Base-by-base conservation (phyloP, 78 protist genomes). In the Paratrimastix pyriformis region DNA sequence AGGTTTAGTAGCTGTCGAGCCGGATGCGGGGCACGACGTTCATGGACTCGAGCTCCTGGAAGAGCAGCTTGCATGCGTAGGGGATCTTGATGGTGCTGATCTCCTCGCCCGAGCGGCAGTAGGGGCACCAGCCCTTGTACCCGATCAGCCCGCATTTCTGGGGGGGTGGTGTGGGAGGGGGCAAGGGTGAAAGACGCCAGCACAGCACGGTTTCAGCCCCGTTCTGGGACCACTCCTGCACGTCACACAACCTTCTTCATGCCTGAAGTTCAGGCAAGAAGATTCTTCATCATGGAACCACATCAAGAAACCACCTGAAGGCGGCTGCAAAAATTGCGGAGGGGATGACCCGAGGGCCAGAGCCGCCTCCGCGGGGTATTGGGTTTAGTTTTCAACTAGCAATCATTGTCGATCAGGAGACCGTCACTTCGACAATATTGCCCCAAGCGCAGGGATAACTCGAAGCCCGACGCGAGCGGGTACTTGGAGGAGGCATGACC, bases 41-140 rank as follows among this genome's bases (percentile, higher is more conserved):
- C 97, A 93, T 93, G 11, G 86, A 46, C 81, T 80, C 86, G n/a
- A 97, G 82, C 74, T 97, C 99, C 84, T 95, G 98, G 87, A 95
- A 90, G 43, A 97, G 75, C 40, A 97, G 86, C 86, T 97, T 97
- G 75, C 87, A 82, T 3, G 99, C 99, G 64, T 97, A 97, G 18
- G 99, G 99, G 11, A 96, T 72, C 62, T 59, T 58, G 24, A 93
- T 13, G 29, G 65, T 60, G 33, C 80, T 50, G 73, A 85, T 68
- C 30, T 84, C 35, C 39, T 62, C 50, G 32, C 83, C 50, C 1
- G 93, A 33, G 15, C 78, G 74, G 87, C 99, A 97, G 65, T 77
- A 81, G 30, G 85, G 91, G 87, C 99, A 97, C 91, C 94, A 92
- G 33, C 80, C 83, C 21, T 57, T 55, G 78, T 83, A 87, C n/a